Conservation (phyloP, 345 rosid genomes). For the Moricandia arvensis region DNA sequence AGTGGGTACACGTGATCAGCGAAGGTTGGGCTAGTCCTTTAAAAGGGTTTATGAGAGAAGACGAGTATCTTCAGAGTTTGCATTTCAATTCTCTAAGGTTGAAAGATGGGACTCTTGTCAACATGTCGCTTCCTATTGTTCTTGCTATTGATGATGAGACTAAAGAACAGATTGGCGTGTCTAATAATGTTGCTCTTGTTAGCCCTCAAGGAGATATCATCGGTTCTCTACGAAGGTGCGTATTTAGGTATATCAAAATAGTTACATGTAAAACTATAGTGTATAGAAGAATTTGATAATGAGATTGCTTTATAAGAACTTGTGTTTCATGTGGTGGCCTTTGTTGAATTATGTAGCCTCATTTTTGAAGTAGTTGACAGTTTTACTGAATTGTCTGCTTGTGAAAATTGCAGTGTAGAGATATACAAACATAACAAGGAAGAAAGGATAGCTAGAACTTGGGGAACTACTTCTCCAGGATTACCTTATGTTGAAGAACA, state of each 20-base stretch:
- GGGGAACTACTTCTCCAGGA: conserved; percentile 93
- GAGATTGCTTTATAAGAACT: too few relatives aligned
- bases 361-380: too few relatives aligned
- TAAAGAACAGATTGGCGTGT: conserved; percentile 64
- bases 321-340: too few relatives aligned
- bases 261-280: neutral
- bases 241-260: neutral
- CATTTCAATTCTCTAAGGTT: conserved; percentile 73
- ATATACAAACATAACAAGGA: conserved; percentile 91
- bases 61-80: conserved; percentile 83
- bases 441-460: conserved; percentile 87
- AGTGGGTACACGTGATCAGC: conserved; percentile 93
- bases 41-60: conserved; percentile 92
- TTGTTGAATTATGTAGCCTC: too few relatives aligned
- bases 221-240: conserved; percentile 65
- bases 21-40: conserved; percentile 99
- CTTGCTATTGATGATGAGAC: conserved; percentile 82
- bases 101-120: conserved; percentile 59
- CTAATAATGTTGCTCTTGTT: conserved; percentile 56
- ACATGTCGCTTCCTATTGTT: conserved; percentile 96
- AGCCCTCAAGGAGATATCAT: conserved; percentile 60
- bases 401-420: conserved; percentile 57
- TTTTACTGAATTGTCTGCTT: neutral
- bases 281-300: too few relatives aligned
- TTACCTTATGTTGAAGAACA: conserved; percentile 86